Evolutionary conservation across 345 rosid genomes (phyloP).

Genomic region (Hevea brasiliensis): DNA sequence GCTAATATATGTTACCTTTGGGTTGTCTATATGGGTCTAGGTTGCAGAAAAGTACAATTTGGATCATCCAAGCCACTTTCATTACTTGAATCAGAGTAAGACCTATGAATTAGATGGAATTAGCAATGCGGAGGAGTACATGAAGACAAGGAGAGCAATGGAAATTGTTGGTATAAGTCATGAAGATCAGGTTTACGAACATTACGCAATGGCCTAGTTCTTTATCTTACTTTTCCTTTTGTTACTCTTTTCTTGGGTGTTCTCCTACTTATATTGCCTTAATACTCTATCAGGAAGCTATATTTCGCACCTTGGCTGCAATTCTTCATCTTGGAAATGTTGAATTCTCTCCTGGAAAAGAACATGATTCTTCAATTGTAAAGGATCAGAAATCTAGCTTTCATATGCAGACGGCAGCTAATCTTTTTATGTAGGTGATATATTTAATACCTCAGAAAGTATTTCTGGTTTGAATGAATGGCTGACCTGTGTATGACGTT

Average conservation of each 20-base stretch:
- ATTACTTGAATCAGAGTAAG: conserved; percentile 93
- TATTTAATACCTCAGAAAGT: conserved; percentile 8
- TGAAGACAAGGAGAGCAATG: conserved; percentile 93
- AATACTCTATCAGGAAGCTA: conserved; percentile 63
- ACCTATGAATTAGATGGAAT: conserved; percentile 84
- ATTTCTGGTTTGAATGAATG: conserved; percentile 7
- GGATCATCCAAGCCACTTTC: conserved; percentile 77
- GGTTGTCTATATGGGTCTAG: conserved; percentile 41
- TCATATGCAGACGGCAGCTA: conserved; percentile 86
- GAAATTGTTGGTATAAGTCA: conserved; percentile 86
- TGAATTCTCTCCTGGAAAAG: conserved; percentile 92
- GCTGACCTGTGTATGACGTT: conserved; percentile 1
- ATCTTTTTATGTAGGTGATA: conserved; percentile 75
- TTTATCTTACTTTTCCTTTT: conserved; percentile 11
- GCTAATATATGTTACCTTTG: conserved; percentile 15
- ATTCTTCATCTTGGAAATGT: conserved; percentile 94
- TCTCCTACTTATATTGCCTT: conserved; percentile 14
- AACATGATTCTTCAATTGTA: conserved; percentile 87
- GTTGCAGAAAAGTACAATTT: conserved; percentile 83
- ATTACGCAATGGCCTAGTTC: conserved; percentile 4
- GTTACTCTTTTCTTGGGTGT: conserved; percentile 9
- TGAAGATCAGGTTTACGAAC: conserved; percentile 72
- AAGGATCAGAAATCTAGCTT: conserved; percentile 76
- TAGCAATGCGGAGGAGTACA: conserved; percentile 78
- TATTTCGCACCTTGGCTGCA: conserved; percentile 91